Conservation (phyloP, 345 rosid genomes). For the Melaleuca alternifolia region DNA sequence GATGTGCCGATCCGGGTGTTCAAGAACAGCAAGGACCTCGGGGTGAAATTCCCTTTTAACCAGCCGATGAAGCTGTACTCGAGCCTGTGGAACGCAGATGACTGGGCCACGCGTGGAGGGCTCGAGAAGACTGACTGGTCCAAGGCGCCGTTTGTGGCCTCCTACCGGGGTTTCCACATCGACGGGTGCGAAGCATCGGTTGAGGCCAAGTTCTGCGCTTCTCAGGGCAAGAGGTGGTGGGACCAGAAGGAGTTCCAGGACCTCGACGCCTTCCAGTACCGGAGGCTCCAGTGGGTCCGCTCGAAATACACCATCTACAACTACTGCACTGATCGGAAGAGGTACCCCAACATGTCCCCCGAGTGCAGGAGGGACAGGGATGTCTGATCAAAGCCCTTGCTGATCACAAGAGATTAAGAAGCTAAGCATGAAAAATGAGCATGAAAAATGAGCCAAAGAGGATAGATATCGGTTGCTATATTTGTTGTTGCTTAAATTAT, state of each 20-base stretch:
- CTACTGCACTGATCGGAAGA: conserved; percentile 19
- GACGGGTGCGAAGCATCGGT: conserved; percentile 37
- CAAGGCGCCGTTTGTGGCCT: conserved; percentile 56
- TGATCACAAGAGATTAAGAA: not conserved
- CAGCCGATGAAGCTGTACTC: conserved; percentile 90
- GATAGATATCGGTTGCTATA: not conserved
- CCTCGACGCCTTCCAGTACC: conserved; percentile 20
- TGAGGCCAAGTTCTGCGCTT: conserved; percentile 55
- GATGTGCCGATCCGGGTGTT: conserved; percentile 68
- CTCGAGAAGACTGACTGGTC: conserved; percentile 82
- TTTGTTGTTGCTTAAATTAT: not conserved
- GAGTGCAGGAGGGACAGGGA: conserved; percentile 53
- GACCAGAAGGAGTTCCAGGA: conserved; percentile 33
- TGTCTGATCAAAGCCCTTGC: not conserved
- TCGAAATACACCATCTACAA: conserved; percentile 23
- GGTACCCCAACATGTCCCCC: conserved; percentile 15
- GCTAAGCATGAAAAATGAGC: not conserved
- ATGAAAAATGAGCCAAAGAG: not conserved
- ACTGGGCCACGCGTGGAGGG: conserved; percentile 93
- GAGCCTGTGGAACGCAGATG: conserved; percentile 80
- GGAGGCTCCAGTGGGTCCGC: conserved; percentile 27
- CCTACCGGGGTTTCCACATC: conserved; percentile 28
- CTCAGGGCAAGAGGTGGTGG: conserved; percentile 42
- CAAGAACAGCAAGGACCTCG: conserved; percentile 70
- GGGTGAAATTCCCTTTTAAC: conserved; percentile 64